These are phyloP conservation scores for Ensete glaucum DNA, from an alignment of 176 grass and related monocot genomes.

Conservation along the genomic window DNA sequence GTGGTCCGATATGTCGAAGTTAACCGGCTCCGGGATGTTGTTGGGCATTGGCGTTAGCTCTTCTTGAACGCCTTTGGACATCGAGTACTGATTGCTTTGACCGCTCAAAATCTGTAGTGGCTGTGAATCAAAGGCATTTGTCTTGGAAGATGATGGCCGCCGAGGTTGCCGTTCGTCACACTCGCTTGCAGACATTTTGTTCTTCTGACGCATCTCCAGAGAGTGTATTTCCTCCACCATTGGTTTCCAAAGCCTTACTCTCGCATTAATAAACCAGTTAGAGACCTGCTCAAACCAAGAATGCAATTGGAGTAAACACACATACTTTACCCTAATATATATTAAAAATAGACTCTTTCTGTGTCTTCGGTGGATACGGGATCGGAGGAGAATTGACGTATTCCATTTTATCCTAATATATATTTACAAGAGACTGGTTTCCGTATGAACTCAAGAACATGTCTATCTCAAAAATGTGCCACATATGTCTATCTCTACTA, in stretches of 20 bases:
- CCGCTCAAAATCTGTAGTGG: constrained; percentile 39
- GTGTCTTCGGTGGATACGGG: too few species aligned
- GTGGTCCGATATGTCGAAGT: constrained; percentile 31
- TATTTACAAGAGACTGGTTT: too few species aligned
- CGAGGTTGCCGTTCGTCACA: constrained; percentile 5
- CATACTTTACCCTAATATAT: not conserved
- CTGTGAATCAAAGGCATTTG: constrained; percentile 20
- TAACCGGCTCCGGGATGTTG: constrained; percentile 46
- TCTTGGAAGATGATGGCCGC: constrained; percentile 29
- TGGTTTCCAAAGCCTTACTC: constrained; percentile 89
- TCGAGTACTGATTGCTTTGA: constrained; percentile 30
- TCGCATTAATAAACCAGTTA: constrained; percentile 96
- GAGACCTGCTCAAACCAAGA: constrained; percentile 40
- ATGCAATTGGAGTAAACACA: too few species aligned
- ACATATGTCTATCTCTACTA: too few species aligned
- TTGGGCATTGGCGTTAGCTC: constrained; percentile 55
- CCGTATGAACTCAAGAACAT: too few species aligned
- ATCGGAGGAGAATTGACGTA: too few species aligned
- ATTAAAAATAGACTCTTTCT: not conserved
- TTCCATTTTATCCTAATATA: too few species aligned
- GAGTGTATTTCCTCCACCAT: constrained; percentile 98
- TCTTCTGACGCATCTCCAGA: constrained; percentile 64
- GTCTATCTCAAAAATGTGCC: too few species aligned
- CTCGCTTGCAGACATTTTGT: constrained; percentile 9
- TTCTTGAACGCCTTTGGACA: constrained; percentile 39